phyloP scores from a whole-genome alignment of 202 grass and related monocot species.

The Zizania palustris region DNA sequence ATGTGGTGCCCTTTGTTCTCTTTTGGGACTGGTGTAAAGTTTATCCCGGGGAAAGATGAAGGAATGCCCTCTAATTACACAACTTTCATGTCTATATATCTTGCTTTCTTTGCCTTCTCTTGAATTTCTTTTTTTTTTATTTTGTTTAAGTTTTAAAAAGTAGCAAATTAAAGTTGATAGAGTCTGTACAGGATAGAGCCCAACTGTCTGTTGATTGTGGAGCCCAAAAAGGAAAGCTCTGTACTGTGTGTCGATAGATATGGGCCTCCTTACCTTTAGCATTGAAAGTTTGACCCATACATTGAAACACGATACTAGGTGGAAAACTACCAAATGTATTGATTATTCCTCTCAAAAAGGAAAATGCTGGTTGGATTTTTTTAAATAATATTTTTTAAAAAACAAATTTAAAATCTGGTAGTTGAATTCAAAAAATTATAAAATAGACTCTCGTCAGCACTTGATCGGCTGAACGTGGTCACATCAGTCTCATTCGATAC shows the following conservation, averaged over 20 bases:
- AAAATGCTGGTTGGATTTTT: too few species aligned
- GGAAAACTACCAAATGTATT: neutral
- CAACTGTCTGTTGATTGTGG: neutral
- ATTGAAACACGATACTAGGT: neutral
- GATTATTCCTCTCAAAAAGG: neutral
- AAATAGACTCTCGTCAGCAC: too few species aligned
- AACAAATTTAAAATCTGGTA: too few species aligned
- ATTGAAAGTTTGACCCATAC: neutral
- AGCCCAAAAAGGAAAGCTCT: neutral
- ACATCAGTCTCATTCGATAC: too few species aligned
- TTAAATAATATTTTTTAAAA: too few species aligned
- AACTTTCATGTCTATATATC: neutral
- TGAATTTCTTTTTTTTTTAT: neutral
- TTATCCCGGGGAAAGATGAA: neutral
- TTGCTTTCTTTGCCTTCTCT: neutral
- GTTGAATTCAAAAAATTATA: too few species aligned
- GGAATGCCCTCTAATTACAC: neutral
- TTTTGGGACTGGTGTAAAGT: slow-evolving; percentile 22
- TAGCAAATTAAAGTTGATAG: neutral
- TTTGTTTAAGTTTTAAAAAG: neutral
- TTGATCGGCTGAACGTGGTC: too few species aligned
- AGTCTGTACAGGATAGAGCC: neutral
- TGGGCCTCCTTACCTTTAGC: neutral
- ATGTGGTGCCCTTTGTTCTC: neutral
- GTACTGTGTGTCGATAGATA: neutral